Evolutionary conservation across 208 protist genomes (phyloP).

Genomic region (Leishmania amazonensis): DNA sequence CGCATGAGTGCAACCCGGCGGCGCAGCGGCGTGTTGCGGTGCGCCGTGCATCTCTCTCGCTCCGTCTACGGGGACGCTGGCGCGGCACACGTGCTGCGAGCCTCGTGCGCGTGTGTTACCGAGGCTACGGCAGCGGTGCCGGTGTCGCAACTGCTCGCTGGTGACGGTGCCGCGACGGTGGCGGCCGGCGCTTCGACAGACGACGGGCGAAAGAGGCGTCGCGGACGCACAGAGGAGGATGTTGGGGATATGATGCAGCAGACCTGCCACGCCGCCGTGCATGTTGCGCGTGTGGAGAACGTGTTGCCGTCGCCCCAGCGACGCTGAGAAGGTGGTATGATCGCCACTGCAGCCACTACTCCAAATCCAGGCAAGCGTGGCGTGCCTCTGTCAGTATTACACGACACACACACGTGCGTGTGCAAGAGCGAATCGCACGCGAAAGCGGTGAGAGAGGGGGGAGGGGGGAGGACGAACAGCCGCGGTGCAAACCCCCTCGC

Average conservation of each 20-base stretch:
- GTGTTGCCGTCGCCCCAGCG: constrained; percentile 18
- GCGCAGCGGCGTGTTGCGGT: constrained; percentile 33
- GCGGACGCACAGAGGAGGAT: neutral
- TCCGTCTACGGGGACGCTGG: constrained; percentile 28
- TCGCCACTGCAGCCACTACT: neutral
- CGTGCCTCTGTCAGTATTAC: neutral
- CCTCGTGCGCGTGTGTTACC: constrained; percentile 32
- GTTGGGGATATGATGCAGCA: constrained; percentile 6
- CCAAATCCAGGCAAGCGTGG: neutral
- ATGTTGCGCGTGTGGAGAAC: constrained; percentile 29
- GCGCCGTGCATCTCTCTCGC: constrained; percentile 30
- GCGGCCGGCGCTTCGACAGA: neutral
- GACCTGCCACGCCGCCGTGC: constrained; percentile 22
- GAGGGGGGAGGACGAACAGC: neutral
- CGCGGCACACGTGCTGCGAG: constrained; percentile 28
- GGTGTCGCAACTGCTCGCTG: neutral
- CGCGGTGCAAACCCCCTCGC: neutral
- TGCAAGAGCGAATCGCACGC: neutral
- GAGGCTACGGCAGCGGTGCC: constrained; percentile 16
- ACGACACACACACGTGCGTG: too few species aligned
- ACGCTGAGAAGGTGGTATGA: neutral
- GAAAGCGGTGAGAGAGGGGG: neutral
- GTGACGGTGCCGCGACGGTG: neutral
- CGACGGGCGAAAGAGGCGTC: neutral
- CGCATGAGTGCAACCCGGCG: constrained; percentile 8